phyloP scores from a whole-genome alignment of 345 rosid species.

The Lumnitzera littorea region DNA sequence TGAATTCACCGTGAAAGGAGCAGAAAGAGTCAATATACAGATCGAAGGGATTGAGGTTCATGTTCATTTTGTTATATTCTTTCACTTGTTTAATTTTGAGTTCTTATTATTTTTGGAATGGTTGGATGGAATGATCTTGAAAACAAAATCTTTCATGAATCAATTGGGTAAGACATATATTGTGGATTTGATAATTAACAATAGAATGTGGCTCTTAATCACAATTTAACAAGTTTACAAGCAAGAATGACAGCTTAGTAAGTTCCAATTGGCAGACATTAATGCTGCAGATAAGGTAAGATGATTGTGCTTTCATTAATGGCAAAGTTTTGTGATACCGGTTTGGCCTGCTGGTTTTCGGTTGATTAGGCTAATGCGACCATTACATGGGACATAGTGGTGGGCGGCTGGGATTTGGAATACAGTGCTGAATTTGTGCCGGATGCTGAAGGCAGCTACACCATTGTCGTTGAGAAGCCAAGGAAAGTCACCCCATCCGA shows the following conservation, averaged over 20 bases:
- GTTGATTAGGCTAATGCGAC: constrained; percentile 73
- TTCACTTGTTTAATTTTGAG: too few relatives aligned
- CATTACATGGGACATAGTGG: constrained; percentile 91
- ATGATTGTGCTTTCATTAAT: background rate
- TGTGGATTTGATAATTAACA: too few relatives aligned
- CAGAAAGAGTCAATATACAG: constrained; percentile 95
- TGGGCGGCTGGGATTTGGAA: constrained; percentile 98
- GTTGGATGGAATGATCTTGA: too few relatives aligned
- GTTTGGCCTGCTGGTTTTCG: constrained; percentile 19
- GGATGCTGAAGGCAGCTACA: constrained; percentile 65
- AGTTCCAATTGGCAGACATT: too few relatives aligned
- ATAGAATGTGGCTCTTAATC: too few relatives aligned
- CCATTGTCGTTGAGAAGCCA: constrained; percentile 71
- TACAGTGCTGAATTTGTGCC: constrained; percentile 96
- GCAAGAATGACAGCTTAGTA: too few relatives aligned
- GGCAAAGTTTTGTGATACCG: background rate
- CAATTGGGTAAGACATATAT: too few relatives aligned
- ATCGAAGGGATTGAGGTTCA: constrained; percentile 94
- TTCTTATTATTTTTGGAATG: background rate
- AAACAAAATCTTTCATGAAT: too few relatives aligned
- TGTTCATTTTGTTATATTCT: background rate
- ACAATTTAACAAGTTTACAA: too few relatives aligned
- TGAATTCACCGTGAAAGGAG: constrained; percentile 86
- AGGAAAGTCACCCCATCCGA: constrained; percentile 45
- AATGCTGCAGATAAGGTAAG: background rate